Percentiles rank a stretch among this genome's conserved stretches.
These are phyloP conservation scores for Juglanconis oblonga DNA, from an alignment of 2,329 filamentous ascomycete species.

Conservation along the genomic window DNA sequence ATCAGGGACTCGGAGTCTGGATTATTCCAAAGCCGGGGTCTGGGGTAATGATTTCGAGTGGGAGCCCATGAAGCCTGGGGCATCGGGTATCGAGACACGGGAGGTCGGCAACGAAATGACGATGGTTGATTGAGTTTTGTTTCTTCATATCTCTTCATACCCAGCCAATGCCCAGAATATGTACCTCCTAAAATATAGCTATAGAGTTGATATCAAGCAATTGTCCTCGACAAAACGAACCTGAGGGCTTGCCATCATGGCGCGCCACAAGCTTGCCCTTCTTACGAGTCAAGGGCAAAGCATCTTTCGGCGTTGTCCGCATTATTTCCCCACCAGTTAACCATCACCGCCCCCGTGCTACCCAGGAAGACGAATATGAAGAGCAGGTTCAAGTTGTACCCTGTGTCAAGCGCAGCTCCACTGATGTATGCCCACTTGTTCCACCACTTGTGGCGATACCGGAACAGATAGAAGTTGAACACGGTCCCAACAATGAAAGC, in stretches of 20 bases:
- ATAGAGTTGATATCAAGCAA: no score
- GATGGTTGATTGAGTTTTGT: constrained; percentile 7
- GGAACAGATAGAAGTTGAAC: constrained; percentile 20
- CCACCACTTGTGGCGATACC: constrained; percentile 20
- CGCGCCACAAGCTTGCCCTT: no score
- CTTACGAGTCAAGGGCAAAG: constrained; percentile 10
- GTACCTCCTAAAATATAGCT: no score
- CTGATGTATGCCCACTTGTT: constrained; percentile 21
- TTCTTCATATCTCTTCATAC: no score
- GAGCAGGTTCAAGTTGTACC: constrained; percentile 21
- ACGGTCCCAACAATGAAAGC: constrained; percentile 18
- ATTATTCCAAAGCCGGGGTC: constrained; percentile 73
- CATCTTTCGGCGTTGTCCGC: constrained; percentile 18
- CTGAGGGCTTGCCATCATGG: no score
- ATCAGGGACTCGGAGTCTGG: constrained; percentile 59
- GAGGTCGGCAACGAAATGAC: constrained; percentile 17
- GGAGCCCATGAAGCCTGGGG: constrained; percentile 62
- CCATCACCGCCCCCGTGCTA: constrained; percentile 19
- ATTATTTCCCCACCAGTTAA: constrained; percentile 23
- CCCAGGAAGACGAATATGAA: constrained; percentile 21
- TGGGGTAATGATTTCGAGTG: constrained; percentile 66
- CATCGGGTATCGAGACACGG: constrained; percentile 43
- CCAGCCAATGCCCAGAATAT: no score
- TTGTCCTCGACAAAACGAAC: no score
- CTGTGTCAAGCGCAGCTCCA: constrained; percentile 21